A percentile compares a stretch with the other conserved stretches of the same genome.
phyloP scores from a whole-genome alignment of 2,329 filamentous ascomycete species.

The Ascochyta fabae region DNA sequence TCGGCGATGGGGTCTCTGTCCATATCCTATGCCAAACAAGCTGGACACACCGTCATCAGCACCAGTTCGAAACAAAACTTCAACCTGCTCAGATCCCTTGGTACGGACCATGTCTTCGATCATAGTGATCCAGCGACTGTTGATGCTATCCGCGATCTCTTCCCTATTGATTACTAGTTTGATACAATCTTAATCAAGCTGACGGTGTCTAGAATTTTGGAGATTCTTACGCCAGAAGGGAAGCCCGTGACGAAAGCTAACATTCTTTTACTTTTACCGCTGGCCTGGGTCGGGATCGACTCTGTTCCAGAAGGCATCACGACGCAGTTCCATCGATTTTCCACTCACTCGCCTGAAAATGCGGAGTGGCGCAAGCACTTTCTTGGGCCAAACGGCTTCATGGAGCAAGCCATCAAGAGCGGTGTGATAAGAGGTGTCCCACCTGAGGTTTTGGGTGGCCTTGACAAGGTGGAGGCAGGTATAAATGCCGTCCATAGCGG shows the following conservation, averaged over 20 bases:
- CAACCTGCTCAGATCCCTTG: conserved; percentile 19
- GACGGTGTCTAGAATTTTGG: conserved; percentile 26
- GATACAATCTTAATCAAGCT: conserved; percentile 50
- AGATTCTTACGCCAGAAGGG: conserved; percentile 32
- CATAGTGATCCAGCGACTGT: conserved; percentile 50
- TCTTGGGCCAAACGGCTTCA: conserved; percentile 28
- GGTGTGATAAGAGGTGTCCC: conserved; percentile 31
- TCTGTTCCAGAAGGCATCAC: conserved; percentile 28
- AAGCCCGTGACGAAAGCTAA: conserved; percentile 28
- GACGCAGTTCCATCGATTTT: conserved; percentile 27
- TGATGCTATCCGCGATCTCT: conserved; percentile 43
- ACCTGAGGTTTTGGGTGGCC: conserved; percentile 31
- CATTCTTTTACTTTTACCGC: conserved; percentile 27
- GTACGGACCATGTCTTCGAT: conserved; percentile 39
- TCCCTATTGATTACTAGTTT: conserved; percentile 49
- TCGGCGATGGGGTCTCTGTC: conserved; percentile 47
- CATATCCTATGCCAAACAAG: conserved; percentile 35
- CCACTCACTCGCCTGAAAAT: conserved; percentile 27
- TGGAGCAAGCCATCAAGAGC: conserved; percentile 29
- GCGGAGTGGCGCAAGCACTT: conserved; percentile 25
- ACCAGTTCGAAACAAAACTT: conserved; percentile 33
- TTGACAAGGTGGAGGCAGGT: conserved; percentile 29
- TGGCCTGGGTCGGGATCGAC: conserved; percentile 21
- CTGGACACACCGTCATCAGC: conserved; percentile 31
- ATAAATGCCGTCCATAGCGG: conserved; percentile 33